Conservation (phyloP, 2,329 filamentous ascomycete genomes). For the Penicillium sp. region DNA sequence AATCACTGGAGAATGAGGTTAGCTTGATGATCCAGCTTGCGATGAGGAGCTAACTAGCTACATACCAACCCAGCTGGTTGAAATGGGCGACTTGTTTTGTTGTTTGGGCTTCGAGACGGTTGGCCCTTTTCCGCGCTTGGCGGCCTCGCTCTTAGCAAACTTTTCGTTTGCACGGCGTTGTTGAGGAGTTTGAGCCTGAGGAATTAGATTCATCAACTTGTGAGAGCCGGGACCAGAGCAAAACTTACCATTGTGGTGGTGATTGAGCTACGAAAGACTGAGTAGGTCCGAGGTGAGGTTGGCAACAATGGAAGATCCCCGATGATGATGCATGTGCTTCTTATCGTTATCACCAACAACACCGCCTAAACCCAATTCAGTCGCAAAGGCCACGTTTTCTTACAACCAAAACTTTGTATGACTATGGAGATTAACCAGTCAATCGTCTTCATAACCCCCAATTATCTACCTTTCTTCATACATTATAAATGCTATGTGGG, state of each 20-base stretch:
- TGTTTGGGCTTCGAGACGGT: slow-evolving; percentile 54
- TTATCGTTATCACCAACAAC: slow-evolving; percentile 11
- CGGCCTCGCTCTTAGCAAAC: slow-evolving; percentile 64
- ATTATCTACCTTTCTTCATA: not conserved
- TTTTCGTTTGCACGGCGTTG: slow-evolving; percentile 69
- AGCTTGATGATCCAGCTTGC: slow-evolving; percentile 14
- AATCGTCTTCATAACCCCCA: not conserved
- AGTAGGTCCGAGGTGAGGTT: not conserved
- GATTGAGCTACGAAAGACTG: not conserved
- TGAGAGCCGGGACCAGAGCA: not conserved
- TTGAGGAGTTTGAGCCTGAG: slow-evolving; percentile 67
- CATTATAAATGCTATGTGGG: too few relatives aligned
- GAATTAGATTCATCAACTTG: not conserved
- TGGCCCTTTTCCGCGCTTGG: slow-evolving; percentile 64
- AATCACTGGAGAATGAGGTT: slow-evolving; percentile 53
- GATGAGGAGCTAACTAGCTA: slow-evolving; percentile 25
- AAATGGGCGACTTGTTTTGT: slow-evolving; percentile 61
- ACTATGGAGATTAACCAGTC: too few relatives aligned
- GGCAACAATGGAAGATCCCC: not conserved
- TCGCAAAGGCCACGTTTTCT: slow-evolving; percentile 10
- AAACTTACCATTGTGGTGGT: not conserved
- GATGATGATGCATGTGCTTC: slow-evolving; percentile 4
- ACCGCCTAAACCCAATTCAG: slow-evolving; percentile 1
- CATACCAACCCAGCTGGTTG: slow-evolving; percentile 65
- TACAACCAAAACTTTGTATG: not conserved